Conservation (phyloP, 768 basidiomycete species). For the Lactarius pseudohatsudake region DNA sequence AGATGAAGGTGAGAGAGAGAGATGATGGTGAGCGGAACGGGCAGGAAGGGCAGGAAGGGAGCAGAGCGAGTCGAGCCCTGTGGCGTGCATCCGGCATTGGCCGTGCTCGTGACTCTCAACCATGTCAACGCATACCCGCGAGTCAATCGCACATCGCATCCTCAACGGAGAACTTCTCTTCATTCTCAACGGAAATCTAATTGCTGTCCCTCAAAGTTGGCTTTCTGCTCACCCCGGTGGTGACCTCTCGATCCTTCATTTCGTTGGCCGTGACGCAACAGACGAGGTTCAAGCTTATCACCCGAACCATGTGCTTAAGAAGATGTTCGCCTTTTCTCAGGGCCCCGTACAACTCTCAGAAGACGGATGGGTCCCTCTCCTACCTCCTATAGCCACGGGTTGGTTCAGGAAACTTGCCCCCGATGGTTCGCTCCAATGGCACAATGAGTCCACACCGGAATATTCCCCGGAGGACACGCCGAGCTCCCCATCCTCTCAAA, state of each 20-base stretch:
- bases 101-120: neutral
- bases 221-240: conserved; percentile 90
- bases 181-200: conserved; percentile 64
- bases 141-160: conserved; percentile 66
- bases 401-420: conserved; percentile 63
- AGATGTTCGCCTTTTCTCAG: conserved; percentile 63
- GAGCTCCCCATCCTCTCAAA: conserved; percentile 43
- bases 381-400: conserved; percentile 84
- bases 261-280: conserved; percentile 90
- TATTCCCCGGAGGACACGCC: conserved; percentile 34
- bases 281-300: conserved; percentile 97
- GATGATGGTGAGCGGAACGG: neutral
- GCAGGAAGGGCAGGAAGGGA: neutral
- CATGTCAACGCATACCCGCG: conserved; percentile 36
- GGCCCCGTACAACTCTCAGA: conserved; percentile 62
- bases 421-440: conserved; percentile 36
- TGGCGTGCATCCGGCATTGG: neutral
- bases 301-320: conserved; percentile 51
- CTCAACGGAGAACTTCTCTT: conserved; percentile 74
- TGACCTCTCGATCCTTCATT: conserved; percentile 85
- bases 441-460: conserved; percentile 17
- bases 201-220: conserved; percentile 72
- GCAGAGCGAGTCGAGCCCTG: neutral
- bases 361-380: conserved; percentile 66
- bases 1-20: neutral